Evolutionary conservation across 306 rosid species (phyloP).

Genomic region (Corylus americana): DNA sequence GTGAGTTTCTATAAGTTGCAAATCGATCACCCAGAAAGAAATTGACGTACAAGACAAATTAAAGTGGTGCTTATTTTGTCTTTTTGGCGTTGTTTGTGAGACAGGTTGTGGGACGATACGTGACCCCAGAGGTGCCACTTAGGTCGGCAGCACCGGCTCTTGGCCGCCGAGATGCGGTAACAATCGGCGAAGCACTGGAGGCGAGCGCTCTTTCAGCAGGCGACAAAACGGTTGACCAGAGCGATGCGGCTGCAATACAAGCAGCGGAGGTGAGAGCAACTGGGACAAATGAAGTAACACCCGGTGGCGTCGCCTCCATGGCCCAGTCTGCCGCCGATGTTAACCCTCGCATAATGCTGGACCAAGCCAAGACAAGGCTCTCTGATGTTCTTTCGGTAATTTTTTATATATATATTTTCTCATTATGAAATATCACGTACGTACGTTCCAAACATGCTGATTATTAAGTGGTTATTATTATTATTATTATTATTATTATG

Average conservation of each 20-base stretch:
- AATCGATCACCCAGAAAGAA: no score
- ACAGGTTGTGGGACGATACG: slow-evolving; percentile 52
- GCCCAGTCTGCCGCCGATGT: slow-evolving; percentile 53
- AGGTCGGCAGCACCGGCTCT: slow-evolving; percentile 31
- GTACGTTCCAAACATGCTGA: no score
- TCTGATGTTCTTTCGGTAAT: slow-evolving; percentile 45
- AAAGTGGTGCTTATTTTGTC: no score
- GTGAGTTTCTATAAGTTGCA: no score
- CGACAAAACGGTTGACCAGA: slow-evolving; percentile 47
- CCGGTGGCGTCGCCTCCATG: slow-evolving; percentile 36
- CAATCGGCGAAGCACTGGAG: slow-evolving; percentile 68
- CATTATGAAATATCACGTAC: not conserved
- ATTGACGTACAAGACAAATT: no score
- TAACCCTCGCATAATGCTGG: slow-evolving; percentile 30
- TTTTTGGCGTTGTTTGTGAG: not conserved
- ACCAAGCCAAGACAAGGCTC: slow-evolving; percentile 32
- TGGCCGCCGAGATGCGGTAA: slow-evolving; percentile 34
- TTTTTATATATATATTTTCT: no score
- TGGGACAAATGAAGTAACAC: slow-evolving; percentile 11
- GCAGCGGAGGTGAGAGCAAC: slow-evolving; percentile 53
- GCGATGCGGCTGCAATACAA: slow-evolving; percentile 57
- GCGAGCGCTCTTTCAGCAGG: slow-evolving; percentile 36
- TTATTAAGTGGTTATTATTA: no score
- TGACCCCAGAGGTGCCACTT: slow-evolving; percentile 45
- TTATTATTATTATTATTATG: no score